These are phyloP conservation scores for Russula compacta DNA, from an alignment of 768 basidiomycete genomes.

Conservation along the genomic window DNA sequence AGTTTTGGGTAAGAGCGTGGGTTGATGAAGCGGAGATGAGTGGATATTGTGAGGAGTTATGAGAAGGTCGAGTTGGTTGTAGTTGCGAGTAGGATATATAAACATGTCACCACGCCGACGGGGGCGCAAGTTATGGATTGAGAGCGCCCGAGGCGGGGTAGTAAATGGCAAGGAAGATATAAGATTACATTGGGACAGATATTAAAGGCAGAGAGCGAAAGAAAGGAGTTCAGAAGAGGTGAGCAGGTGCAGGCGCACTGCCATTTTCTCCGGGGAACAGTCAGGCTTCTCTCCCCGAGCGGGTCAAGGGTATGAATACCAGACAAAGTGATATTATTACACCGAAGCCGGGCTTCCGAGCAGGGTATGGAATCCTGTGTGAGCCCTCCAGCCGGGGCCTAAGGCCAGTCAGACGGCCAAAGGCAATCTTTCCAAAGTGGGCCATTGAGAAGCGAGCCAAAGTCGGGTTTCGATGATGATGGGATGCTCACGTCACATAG, in stretches of 20 bases:
- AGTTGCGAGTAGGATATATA: conserved; percentile 5
- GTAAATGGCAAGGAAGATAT: conserved; percentile 6
- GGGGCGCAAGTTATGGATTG: not conserved
- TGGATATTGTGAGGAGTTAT: not conserved
- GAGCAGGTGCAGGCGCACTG: conserved; percentile 7
- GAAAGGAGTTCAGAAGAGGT: conserved; percentile 4
- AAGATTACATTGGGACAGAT: not conserved
- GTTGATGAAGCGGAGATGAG: not conserved
- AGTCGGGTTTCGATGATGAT: not conserved
- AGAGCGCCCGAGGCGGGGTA: not conserved
- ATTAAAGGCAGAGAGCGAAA: conserved; percentile 4
- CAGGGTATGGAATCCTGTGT: not conserved
- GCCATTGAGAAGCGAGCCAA: not conserved
- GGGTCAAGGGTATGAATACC: conserved; percentile 5
- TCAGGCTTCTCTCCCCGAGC: conserved; percentile 5
- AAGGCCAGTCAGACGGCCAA: not conserved
- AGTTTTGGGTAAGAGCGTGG: not conserved
- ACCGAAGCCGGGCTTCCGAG: conserved; percentile 11
- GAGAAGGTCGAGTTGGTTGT: conserved; percentile 5
- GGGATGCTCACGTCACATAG: conserved; percentile 6
- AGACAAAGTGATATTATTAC: conserved; percentile 6
- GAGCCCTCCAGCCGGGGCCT: conserved; percentile 3
- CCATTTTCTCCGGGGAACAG: conserved; percentile 9
- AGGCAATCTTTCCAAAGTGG: conserved; percentile 15
- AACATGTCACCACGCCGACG: conserved; percentile 13